Evolutionary conservation across 2,329 filamentous ascomycete species (phyloP), one percentile per base, ranked within the genome.

Genomic region (Colletotrichum higginsianum): DNA sequence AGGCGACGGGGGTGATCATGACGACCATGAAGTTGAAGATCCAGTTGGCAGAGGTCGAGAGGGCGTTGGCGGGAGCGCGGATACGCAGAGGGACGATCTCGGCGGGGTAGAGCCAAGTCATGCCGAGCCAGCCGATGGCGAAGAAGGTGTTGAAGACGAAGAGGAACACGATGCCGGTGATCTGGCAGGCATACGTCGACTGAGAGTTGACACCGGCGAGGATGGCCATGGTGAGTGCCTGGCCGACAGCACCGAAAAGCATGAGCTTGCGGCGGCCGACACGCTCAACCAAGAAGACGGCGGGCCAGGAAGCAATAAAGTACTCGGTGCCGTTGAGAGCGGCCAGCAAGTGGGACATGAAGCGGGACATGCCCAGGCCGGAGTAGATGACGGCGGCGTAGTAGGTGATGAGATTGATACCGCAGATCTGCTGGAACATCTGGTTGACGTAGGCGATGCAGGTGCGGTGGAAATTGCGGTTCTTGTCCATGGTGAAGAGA

Each of bases 201-300:
- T 74, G 76, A 4, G 81, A 80, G 66, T 82, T 82, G 13, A 80
- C 83, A 44, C 85, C 84, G 0, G 86, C 84, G 47, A 90, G 83
- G 47, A 94, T 85, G 2, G 90, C 87, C 92, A 94, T 94, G 62
- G 88, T 90, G 2, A 86, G 78, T 47, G 89, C 89, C 83, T 91
- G 90, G 87, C 78, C 90, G 38, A 88, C 81, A 0, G 90, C 89
- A 64, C 92, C 92, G 73, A 93, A 89, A 21, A 94, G 81, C 91
- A 95, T 94, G 72, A 94, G 86, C 77, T 89, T 88, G 21, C 92
- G 87, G 38, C 93, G 90, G 13, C 91, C 91, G 4, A 91, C 88
- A 2, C 88, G 86, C 79, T 93, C 91, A 47, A 92, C 89, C 35
- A 92, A 84, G 78, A 90, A 90, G 23, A 88, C 84, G 1, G 86